Conservation (phyloP, 345 rosid genomes). For the Acer saccharum region DNA sequence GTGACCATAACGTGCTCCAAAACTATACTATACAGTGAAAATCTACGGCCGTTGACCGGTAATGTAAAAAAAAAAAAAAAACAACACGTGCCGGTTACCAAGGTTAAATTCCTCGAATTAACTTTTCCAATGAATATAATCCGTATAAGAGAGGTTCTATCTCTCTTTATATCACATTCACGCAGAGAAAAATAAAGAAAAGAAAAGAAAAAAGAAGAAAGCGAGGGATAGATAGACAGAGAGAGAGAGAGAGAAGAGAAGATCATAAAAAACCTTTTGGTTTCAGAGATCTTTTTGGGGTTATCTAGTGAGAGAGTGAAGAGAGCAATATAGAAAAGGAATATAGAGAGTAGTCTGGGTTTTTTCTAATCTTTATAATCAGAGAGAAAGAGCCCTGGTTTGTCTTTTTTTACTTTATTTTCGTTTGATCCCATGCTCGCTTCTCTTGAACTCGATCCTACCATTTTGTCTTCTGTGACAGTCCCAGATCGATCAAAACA, state of each 20-base stretch:
- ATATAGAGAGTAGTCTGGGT: neutral
- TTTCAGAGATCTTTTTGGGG: slow-evolving; percentile 34
- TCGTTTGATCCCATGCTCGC: slow-evolving; percentile 40
- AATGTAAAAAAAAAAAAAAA: slow-evolving; percentile 6
- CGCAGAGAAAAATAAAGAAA: slow-evolving; percentile 13
- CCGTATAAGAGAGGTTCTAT: neutral
- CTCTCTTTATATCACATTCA: slow-evolving; percentile 8
- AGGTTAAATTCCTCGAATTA: slow-evolving; percentile 9
- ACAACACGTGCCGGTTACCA: slow-evolving; percentile 39
- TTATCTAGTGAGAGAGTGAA: slow-evolving; percentile 8
- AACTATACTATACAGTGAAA: neutral
- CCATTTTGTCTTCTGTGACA: slow-evolving; percentile 51
- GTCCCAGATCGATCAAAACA: slow-evolving; percentile 38
- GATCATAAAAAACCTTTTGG: slow-evolving; percentile 35
- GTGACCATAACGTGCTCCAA: slow-evolving; percentile 26
- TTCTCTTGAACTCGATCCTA: slow-evolving; percentile 26
- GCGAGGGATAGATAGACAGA: neutral
- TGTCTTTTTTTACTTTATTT: slow-evolving; percentile 18
- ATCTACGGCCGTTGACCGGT: slow-evolving; percentile 30
- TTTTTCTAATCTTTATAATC: slow-evolving; percentile 11
- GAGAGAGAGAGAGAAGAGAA: slow-evolving; percentile 17
- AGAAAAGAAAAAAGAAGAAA: neutral
- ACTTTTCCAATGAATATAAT: slow-evolving; percentile 32
- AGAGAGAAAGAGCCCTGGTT: slow-evolving; percentile 18
- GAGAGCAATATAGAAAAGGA: slow-evolving; percentile 1